Percentiles rank a stretch among this genome's conserved stretches.
Evolutionary conservation across 345 rosid species (phyloP).

Genomic region (Sapria himalayana): DNA sequence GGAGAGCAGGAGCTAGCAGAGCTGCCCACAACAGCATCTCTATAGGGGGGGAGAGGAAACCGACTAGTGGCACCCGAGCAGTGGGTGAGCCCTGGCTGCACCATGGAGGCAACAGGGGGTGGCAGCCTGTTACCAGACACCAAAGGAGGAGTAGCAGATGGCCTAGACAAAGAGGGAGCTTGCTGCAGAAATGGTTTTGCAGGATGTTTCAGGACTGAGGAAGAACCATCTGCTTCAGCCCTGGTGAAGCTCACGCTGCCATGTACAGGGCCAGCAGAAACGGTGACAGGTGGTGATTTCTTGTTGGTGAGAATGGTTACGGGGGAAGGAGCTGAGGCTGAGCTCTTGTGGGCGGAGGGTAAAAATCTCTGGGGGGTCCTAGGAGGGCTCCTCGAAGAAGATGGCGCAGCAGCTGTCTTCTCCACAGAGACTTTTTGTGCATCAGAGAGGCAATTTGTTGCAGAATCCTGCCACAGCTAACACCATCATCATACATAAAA

Average conservation of each 20-base stretch:
- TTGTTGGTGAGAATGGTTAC: too few relatives aligned
- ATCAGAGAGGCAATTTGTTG: too few relatives aligned
- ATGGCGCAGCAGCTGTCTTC: constrained; percentile 24
- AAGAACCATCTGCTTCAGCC: constrained; percentile 11
- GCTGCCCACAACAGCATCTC: constrained; percentile 63
- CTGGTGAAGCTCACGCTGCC: constrained; percentile 25
- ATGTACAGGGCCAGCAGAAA: constrained; percentile 21
- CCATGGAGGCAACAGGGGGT: constrained; percentile 31
- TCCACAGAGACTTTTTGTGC: too few relatives aligned
- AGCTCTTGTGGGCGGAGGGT: constrained; percentile 26
- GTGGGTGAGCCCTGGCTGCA: constrained; percentile 37
- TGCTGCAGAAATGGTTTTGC: constrained; percentile 22
- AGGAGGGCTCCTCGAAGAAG: constrained; percentile 33
- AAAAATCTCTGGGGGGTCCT: constrained; percentile 18
- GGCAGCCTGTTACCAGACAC: constrained; percentile 34
- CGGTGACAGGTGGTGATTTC: constrained; percentile 11
- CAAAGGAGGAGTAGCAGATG: constrained; percentile 83
- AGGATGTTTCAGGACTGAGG: constrained; percentile 18
- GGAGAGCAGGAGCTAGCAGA: constrained; percentile 34
- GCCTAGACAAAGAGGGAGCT: constrained; percentile 49
- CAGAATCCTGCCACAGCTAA: too few relatives aligned
- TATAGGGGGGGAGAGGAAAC: constrained; percentile 48
- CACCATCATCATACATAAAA: too few relatives aligned
- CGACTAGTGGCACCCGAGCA: constrained; percentile 71
- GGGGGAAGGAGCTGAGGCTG: constrained; percentile 16